Base-by-base conservation (phyloP, 176 grass and related monocot species). In the Eragrostis nindensis region DNA sequence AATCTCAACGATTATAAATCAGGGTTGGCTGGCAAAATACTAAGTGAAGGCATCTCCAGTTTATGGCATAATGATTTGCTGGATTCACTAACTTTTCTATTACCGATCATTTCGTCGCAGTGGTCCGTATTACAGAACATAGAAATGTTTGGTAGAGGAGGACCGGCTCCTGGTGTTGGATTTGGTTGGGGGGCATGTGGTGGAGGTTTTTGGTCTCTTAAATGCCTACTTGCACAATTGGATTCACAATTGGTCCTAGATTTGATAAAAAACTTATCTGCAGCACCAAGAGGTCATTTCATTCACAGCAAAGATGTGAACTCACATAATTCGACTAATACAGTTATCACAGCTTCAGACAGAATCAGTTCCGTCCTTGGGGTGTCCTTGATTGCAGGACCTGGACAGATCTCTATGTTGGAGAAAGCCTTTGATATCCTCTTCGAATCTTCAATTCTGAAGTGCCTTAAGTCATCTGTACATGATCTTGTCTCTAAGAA, bases 61-160 rank as follows among this genome's bases (percentile, higher is more conserved):
- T 81, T 87, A 71, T 91, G 88, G 82, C 56, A 74, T 36, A 73
- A 74, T 80, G 90, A 95, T 56, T 84, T 99, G 39, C 66, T 78
- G 67, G 62, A 91, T 32, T 71, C 88, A 15, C 77, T 91, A 47
- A 77, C 62, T 73, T 78, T 55, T 3, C 75, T 95, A 47, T 84
- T 87, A 40, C 77, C 77, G 21, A 38, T 86, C 53, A 57, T 93
- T 62, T 95, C 96, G 55, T 88, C 82, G 11, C 70, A 88, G 10
- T 90, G 86, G 84, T 74, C 77, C 26, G 8, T 75, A 76, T 66
- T 87, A 74, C 91, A 99, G 63, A 86, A 83, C 66, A 62, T 85
- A 73, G 92, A 91, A 68, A 87, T 91, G 83, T 99, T 99, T 82
- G 86, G 90, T 71, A 95, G 96, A 88, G 92, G 90, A 89, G 96